Base-by-base conservation (phyloP, 805 yeast genomes). In the Candida dajiaensis region DNA sequence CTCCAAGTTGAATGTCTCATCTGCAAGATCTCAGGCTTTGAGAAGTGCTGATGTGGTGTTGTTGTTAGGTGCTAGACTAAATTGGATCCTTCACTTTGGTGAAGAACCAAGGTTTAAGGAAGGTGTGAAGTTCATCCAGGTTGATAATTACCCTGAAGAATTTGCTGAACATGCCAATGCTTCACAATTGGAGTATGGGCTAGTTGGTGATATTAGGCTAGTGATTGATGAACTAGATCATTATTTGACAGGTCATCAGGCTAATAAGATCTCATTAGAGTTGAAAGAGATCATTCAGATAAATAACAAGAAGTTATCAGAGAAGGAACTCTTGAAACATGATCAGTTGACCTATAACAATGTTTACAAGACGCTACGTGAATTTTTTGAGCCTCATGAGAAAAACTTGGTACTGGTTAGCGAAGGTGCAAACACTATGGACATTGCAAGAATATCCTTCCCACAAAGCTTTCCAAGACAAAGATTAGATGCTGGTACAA, bases 351-450 rank as follows among this genome's bases (percentile, higher is more conserved):
- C 67, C 40, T 83, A 83, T 57, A 72, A 78, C 53, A 71, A 74
- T 18, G 83, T 77, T 0, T 80, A 81, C 59, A 73, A 69, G 16
- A 63, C 64, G 0, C 64, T 83, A 11, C 63, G 80, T 21, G 72
- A 71, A 0, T 51, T 65, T 2, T 62, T 81, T 26, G 49, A 53
- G 1, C 56, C 49, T 4, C 49, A 59, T 29, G 63, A 63, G 40
- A 49, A 60, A 8, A 53, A 67, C 12, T 64, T 76, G 1, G 56
- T 80, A 3, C 68, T 73, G 35, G 74, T 83, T 1, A 71, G 81
- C 4, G 89, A 83, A 60, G 89, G 89, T n/a, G 89, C 89, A 1
- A 81, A 82, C 56, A 81, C 89, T 0, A 83, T 83, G 89, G 89
- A 83, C 53, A 69, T 77, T 20, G 81, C 88, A 2, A 68, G 89